Conservation (phyloP, 495 filamentous ascomycete species). For the Entonaema liquescens region DNA sequence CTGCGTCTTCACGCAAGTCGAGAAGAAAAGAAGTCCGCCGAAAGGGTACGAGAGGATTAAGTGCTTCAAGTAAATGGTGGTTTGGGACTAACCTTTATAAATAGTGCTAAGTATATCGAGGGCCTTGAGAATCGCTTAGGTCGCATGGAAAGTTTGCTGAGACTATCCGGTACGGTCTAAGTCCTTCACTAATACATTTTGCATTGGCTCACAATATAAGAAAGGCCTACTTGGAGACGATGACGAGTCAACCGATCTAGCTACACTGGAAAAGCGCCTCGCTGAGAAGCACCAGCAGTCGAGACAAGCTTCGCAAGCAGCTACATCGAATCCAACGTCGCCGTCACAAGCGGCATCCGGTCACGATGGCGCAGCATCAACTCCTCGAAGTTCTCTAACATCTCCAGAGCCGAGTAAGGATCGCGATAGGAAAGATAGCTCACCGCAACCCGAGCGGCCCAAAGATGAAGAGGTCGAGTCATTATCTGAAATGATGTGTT, state of each 20-base stretch:
- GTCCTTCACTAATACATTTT: not conserved
- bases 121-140: constrained; percentile 93
- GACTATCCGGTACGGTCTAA: constrained; percentile 71
- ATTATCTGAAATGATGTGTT: constrained; percentile 98
- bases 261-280: constrained; percentile 83
- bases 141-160: constrained; percentile 90
- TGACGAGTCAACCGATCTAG: constrained; percentile 87
- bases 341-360: constrained; percentile 55
- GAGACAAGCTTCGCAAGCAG: constrained; percentile 54
- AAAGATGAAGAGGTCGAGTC: constrained; percentile 79
- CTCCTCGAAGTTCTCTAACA: constrained; percentile 66
- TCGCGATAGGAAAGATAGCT: constrained; percentile 47
- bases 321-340: constrained; percentile 56
- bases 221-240: constrained; percentile 80
- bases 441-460: constrained; percentile 46
- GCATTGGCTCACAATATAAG: constrained; percentile 11
- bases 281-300: constrained; percentile 67
- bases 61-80: not conserved
- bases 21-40: constrained; percentile 97
- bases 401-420: constrained; percentile 67
- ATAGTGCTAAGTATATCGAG: constrained; percentile 94
- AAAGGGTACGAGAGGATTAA: constrained; percentile 76
- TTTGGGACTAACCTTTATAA: constrained; percentile 34
- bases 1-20: constrained; percentile 95
- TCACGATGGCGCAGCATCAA: constrained; percentile 60